phyloP scores from a whole-genome alignment of 108 stramenopile genomes.

The Nitzschia palea region DNA sequence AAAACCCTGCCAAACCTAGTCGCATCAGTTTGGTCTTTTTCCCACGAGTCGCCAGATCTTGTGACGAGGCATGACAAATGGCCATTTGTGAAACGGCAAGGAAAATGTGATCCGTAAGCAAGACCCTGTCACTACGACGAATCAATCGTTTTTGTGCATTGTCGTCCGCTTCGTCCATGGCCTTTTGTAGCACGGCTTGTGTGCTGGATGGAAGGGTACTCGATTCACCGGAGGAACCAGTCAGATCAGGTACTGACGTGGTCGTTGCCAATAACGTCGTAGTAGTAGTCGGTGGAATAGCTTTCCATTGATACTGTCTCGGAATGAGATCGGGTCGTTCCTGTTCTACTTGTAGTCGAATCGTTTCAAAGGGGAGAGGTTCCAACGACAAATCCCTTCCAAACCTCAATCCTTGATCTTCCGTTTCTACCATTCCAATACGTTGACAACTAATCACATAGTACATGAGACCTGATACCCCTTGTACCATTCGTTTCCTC shows the following conservation, averaged over 20 bases:
- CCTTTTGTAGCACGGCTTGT: slow-evolving; percentile 29
- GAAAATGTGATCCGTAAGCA: slow-evolving; percentile 47
- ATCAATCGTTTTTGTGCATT: slow-evolving; percentile 6
- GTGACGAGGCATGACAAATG: slow-evolving; percentile 39
- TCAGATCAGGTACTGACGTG: not conserved
- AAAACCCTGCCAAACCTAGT: slow-evolving; percentile 58
- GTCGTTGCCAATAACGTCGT: not conserved
- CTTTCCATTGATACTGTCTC: slow-evolving; percentile 4
- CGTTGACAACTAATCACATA: slow-evolving; percentile 42
- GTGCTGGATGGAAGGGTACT: not conserved
- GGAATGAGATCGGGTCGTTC: slow-evolving; percentile 10
- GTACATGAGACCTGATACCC: slow-evolving; percentile 33
- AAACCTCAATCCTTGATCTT: slow-evolving; percentile 43
- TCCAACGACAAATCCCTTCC: slow-evolving; percentile 38
- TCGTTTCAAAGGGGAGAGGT: slow-evolving; percentile 41
- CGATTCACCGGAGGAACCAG: not conserved
- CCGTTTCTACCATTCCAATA: slow-evolving; percentile 44
- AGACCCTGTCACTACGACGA: slow-evolving; percentile 14
- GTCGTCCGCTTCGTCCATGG: slow-evolving; percentile 28
- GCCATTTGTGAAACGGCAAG: slow-evolving; percentile 48
- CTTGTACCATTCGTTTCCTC: slow-evolving; percentile 17
- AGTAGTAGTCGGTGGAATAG: not conserved
- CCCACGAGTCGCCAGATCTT: slow-evolving; percentile 46
- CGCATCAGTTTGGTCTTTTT: slow-evolving; percentile 53
- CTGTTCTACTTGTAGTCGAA: slow-evolving; percentile 25